Evolutionary conservation across 495 filamentous ascomycete species (phyloP), one percentile per base, ranked within the genome.

Genomic region (Extremus antarcticus): DNA sequence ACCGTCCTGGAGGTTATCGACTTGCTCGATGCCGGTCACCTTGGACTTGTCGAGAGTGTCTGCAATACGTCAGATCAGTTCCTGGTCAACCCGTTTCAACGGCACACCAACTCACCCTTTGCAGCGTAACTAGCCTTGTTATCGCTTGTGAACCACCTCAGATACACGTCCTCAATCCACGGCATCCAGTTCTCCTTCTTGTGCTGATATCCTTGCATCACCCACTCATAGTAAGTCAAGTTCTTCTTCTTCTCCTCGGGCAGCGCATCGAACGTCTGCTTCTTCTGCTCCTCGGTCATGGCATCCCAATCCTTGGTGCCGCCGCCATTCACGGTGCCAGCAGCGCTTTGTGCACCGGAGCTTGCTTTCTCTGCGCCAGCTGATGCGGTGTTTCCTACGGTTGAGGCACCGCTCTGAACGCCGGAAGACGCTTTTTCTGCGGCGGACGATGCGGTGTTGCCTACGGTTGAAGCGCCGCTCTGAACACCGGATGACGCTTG

Each of bases 101-200:
- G n/a, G n/a, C n/a, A n/a, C n/a, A n/a, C 8, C 20, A 25, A 56
- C 62, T 25, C 67, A 84, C 82, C 77, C 61, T 78, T 82, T 0
- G 81, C 74, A 0, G 73, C 71, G 60, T 85, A 86, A 58, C 77
- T 80, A 0, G 81, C 73, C 68, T 86, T 85, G 69, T 87, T 88
- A 60, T 88, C 83, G 54, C 78, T 82, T 59, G 79, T 82, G 58
- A 87, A 86, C 72, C 78, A 86, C 35, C 70, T 72, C 17, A 88
- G 74, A 62, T 84, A 86, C 51, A 77, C 66, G 66, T 87, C 84
- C 60, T 88, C 84, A 35, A 86, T 73, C 82, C 84, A 88, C 3
- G 84, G 83, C 68, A 85, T 78, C 84, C 83, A 87, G 50, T 72
- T 74, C 60, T 86, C 80, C 64, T 87, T 86, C 62, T 85, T 78